Conservation (phyloP, 495 filamentous ascomycete species). For the Pyrenula aspistea region DNA sequence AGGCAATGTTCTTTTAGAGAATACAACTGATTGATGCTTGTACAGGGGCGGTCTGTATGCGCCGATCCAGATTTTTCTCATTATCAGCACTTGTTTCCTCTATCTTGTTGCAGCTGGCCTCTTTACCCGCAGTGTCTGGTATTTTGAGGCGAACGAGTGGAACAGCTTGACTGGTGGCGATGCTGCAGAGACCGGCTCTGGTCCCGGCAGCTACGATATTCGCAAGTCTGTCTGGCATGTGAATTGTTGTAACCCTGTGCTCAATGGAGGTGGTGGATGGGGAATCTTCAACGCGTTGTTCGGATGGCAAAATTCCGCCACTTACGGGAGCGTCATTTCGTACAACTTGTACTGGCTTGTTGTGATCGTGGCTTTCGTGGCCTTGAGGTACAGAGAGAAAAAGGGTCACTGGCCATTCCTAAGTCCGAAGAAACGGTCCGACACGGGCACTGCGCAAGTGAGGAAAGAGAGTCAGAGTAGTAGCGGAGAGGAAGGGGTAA, state of each 20-base stretch:
- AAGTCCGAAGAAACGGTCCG: constrained; percentile 11
- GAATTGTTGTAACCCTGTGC: constrained; percentile 68
- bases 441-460: background rate
- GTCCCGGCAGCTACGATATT: constrained; percentile 84
- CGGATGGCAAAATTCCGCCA: constrained; percentile 85
- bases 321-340: constrained; percentile 64
- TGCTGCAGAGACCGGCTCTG: constrained; percentile 58
- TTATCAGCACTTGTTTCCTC: constrained; percentile 69
- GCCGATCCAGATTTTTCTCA: constrained; percentile 66
- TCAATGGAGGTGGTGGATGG: constrained; percentile 73
- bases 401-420: constrained; percentile 54
- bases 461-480: background rate
- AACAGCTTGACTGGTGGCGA: constrained; percentile 58
- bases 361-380: constrained; percentile 46
- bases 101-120: constrained; percentile 82
- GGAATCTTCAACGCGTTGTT: constrained; percentile 73
- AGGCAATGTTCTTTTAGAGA: too few relatives aligned
- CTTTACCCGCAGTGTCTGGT: constrained; percentile 67
- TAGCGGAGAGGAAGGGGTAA: background rate
- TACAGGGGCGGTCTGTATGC: constrained; percentile 47
- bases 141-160: constrained; percentile 54
- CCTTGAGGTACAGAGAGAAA: constrained; percentile 56
- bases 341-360: constrained; percentile 82
- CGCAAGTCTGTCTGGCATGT: constrained; percentile 80
- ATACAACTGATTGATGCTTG: background rate